Base-by-base conservation (phyloP, 306 rosid species). In the Trifolium subterraneum region DNA sequence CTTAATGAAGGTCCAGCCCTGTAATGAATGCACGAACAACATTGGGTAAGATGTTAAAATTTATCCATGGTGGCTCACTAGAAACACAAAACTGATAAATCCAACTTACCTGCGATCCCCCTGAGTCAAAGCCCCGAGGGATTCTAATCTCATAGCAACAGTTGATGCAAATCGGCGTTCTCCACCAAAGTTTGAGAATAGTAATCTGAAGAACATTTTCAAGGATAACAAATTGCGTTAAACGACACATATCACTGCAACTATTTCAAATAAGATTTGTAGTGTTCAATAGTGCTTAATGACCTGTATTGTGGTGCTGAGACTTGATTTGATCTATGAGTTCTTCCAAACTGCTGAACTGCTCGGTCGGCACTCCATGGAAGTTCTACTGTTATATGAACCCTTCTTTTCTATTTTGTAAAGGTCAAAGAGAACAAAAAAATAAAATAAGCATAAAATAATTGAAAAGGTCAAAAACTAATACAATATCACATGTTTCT, bases 331-430 rank as follows among this genome's bases (percentile, higher is more conserved):
- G 39, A 36, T 36, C 39, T 36, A 36, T 36, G 39, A 36, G 39
- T 36, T 36, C 39, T 36, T 36, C 39, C 39, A 36, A 36, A 36
- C 39, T 36, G 39, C 10, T 36, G 97, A 70, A 91, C 89, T 16
- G 96, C 97, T 76, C 95, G 83, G 78, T 91, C 97, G 63, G 97
- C 97, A 86, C 97, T 91, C 97, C 97, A 91, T 38, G 97, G 97
- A 81, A 92, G 96, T 70, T 92, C 97, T 41, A 92, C 76, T 66
- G 97, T 92, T 68, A 92, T 66, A 84, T 92, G 97, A 52, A 92
- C 96, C 80, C 97, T 87, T 86, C 97, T 86, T 85, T 76, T 92
- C 97, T 89, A 85, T 62, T 44, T 59, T 44, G 20, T 50, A 83
- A 61, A 71, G 61, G 48, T 64, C 68, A 61, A 10, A 77, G 51